A percentile compares a stretch with the other conserved stretches of the same genome.
Evolutionary conservation across 805 yeast genomes (phyloP).

Genomic region (Torulaspora maleeae): DNA sequence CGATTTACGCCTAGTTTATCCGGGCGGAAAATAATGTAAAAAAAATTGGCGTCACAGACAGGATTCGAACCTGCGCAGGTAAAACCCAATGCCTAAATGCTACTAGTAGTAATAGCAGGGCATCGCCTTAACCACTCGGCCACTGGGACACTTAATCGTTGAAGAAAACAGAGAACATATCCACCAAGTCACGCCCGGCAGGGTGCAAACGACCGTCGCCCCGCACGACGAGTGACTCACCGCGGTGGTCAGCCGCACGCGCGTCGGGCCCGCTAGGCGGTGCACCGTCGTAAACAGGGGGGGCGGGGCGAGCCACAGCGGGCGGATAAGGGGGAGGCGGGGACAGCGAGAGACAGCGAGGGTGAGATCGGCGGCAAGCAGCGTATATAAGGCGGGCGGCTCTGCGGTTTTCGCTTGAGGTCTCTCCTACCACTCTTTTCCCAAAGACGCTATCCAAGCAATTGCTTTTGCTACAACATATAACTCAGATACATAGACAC

Average conservation of each 20-base stretch:
- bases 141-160: conserved; percentile 49
- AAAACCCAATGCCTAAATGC: conserved; percentile 79
- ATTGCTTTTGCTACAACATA: neutral
- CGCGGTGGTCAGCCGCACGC: neutral
- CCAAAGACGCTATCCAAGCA: neutral
- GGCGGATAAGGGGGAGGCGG: neutral
- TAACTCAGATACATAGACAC: neutral
- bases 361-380: conserved; percentile 3
- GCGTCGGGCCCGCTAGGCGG: neutral
- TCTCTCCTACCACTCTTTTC: neutral
- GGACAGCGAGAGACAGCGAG: neutral
- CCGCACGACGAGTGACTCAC: neutral
- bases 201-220: no score
- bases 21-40: conserved; percentile 1
- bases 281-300: conserved; percentile 6
- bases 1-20: neutral
- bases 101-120: conserved; percentile 61
- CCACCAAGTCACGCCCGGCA: no score
- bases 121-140: conserved; percentile 94
- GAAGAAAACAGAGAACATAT: no score
- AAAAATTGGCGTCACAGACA: conserved; percentile 87
- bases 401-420: neutral
- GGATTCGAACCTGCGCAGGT: conserved; percentile 99
- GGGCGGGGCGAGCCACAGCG: neutral
- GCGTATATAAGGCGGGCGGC: conserved; percentile 1